Conservation (phyloP, 2,329 filamentous ascomycete genomes). For the Coniochaeta ligniaria region DNA sequence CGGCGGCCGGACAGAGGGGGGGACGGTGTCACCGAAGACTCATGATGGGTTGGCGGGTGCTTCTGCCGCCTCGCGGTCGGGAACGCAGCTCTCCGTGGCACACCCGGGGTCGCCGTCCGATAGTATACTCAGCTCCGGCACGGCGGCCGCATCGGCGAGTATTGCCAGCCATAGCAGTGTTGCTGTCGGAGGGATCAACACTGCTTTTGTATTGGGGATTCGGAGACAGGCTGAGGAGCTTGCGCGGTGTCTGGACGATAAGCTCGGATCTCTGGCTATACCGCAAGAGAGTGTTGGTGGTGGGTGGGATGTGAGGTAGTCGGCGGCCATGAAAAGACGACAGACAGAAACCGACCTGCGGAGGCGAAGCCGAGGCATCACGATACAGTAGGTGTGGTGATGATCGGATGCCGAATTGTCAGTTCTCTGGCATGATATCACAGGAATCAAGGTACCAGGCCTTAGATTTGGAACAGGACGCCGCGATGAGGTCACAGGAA, state of each 20-base stretch:
- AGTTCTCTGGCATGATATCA: neutral
- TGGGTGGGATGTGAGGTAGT: constrained; percentile 1
- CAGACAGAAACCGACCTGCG: neutral
- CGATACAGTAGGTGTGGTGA: neutral
- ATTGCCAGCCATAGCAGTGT: constrained; percentile 15
- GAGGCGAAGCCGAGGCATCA: neutral
- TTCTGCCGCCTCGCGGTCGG: neutral
- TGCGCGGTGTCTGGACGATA: constrained; percentile 52
- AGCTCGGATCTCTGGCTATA: constrained; percentile 44
- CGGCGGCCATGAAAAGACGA: neutral
- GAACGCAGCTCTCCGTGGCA: constrained; percentile 15
- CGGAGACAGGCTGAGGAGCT: constrained; percentile 52
- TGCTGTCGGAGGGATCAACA: constrained; percentile 21
- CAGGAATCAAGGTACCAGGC: neutral
- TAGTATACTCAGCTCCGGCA: constrained; percentile 38
- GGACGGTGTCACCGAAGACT: neutral
- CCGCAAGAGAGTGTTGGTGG: constrained; percentile 43
- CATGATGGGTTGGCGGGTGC: neutral
- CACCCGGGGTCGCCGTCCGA: constrained; percentile 30
- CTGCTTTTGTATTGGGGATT: constrained; percentile 42
- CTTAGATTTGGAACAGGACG: neutral
- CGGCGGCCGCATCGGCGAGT: constrained; percentile 28
- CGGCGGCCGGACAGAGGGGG: constrained; percentile 33
- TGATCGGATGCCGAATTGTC: neutral
- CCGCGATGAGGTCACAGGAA: no score